Evolutionary conservation across 176 grass and related monocot genomes (phyloP), one percentile per base, ranked within the genome.

Genomic region (Cenchrus fungigraminus): DNA sequence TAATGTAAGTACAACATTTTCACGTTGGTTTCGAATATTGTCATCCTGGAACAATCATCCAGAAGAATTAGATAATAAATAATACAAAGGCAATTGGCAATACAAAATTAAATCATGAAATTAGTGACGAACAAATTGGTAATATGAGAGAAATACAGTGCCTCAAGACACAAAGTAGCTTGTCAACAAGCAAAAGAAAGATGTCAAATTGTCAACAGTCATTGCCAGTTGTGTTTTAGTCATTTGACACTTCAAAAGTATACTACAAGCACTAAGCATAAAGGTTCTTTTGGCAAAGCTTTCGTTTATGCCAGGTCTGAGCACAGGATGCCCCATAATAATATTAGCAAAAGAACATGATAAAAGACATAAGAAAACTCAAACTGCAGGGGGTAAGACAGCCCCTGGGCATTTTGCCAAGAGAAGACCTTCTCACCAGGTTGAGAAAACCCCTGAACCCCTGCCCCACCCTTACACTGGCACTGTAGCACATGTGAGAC

Each of bases 21-120:
- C 96, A 78, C 93, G 91, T 83, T 98, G 96, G 79, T 98, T 98
- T 43, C 89, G 86, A 84, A 95, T 69, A 87, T 95, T 98, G 88
- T 95, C 93, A 20, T 92, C 91, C 96, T 98, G 87, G 25, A 88
- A 69, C 42, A 76, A 55, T 16, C 65, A 80, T 72, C 53, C 2
- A 57, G 15, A 28, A 13, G 15, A 11, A 77, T 65, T 74, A 74
- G 68, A 87, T 54, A 79, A 37, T 44, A 40, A 40, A 40, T 12
- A 28, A 69, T 28, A 68, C 25, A 82, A 58, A 75, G 13, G 58
- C n/a, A 81, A 76, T 87, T 70, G 13, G 58, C n/a, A 81, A 80
- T 87, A 76, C 54, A 34, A 85, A 45, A 51, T 51, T 51, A 19
- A 37, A 57, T 56, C 22, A n/a, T 4, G 6, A 69, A 57, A 15